Base-by-base conservation (phyloP, 2,329 filamentous ascomycete genomes). In the Curvularia verruculosa region DNA sequence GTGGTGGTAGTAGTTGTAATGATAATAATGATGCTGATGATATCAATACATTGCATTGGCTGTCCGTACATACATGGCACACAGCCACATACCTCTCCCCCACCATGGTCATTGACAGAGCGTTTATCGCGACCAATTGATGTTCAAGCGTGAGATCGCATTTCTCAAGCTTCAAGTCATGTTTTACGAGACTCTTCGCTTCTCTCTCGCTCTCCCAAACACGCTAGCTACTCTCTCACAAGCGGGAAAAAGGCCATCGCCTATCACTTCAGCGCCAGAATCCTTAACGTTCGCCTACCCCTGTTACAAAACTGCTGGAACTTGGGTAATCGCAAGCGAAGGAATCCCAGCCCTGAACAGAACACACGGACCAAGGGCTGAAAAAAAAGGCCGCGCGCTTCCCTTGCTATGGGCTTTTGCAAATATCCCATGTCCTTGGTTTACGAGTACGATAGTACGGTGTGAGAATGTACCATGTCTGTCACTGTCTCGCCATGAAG, bases 201-300 rank as follows among this genome's bases (percentile, higher is more conserved):
- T 29, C 28, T 29, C 28, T 8, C 26, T 28, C 26, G 13, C 36
- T 39, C 36, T 39, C 5, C 36, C 18, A 21, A 18, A 39, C 36
- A 39, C 36, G 31, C 31, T 34, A 29, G 10, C 28, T 29, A 29
- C 28, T 10, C 31, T 34, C 10, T 34, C 13, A 34, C 31, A n/a
- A 34, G 31, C 31, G 5, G 6, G 3, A 29, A n/a, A n/a, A n/a
- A 3, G 26, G 2, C 28, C 10, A 29, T 29, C 28, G 7, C n/a
- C n/a, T n/a, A n/a, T 29, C 28, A 8, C 28, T 4, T 21, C 26
- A 36, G 21, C 46, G 23, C 21, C n/a, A 19, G 21, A 49, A 37
- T 37, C 49, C 15, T 31, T 31, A 51, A 55, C 52, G 39, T 55
- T 55, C 52, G 52, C 52, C 40, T 55, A 55, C 18, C 47, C 52